phyloP scores from a whole-genome alignment of 257 asterid species.

The Ehretia macrophylla region DNA sequence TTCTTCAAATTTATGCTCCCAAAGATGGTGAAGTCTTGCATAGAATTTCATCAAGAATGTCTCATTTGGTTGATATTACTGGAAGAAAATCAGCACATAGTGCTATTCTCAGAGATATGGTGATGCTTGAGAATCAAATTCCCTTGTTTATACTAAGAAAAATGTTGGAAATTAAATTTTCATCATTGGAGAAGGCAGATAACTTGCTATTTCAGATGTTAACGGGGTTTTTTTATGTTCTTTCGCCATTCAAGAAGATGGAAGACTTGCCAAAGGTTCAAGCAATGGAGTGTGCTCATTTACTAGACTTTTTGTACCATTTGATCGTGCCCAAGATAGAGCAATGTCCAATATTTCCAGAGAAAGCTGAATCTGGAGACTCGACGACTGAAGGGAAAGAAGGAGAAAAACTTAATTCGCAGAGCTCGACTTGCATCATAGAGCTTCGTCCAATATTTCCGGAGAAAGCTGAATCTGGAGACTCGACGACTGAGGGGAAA shows the following conservation, averaged over 20 bases:
- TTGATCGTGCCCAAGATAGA: conserved; percentile 38
- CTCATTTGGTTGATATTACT: conserved; percentile 38
- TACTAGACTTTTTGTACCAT: conserved; percentile 46
- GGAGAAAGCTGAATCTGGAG: not conserved
- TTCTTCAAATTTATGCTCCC: conserved; percentile 38
- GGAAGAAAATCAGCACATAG: conserved; percentile 44
- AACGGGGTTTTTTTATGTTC: conserved; percentile 24
- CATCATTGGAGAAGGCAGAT: conserved; percentile 31
- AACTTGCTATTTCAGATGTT: conserved; percentile 26
- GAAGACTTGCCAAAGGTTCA: conserved; percentile 1
- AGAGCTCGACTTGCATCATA: too few relatives aligned
- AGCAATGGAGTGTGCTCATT: conserved; percentile 27
- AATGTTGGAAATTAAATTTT: conserved; percentile 36
- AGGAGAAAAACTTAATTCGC: not conserved
- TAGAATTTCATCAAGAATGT: conserved; percentile 28
- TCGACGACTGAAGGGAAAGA: not conserved
- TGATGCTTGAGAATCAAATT: conserved; percentile 68
- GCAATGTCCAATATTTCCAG: not conserved
- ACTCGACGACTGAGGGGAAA: not conserved
- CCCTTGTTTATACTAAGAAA: conserved; percentile 47
- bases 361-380: not conserved
- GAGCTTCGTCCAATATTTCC: conserved; percentile 1
- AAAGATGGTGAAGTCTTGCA: not conserved
- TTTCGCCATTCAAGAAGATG: conserved; percentile 38
- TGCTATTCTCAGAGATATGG: conserved; percentile 41